Evolutionary conservation across 2,329 filamentous ascomycete genomes (phyloP), one percentile per base, ranked within the genome.

Genomic region (Colletotrichum caudatum): DNA sequence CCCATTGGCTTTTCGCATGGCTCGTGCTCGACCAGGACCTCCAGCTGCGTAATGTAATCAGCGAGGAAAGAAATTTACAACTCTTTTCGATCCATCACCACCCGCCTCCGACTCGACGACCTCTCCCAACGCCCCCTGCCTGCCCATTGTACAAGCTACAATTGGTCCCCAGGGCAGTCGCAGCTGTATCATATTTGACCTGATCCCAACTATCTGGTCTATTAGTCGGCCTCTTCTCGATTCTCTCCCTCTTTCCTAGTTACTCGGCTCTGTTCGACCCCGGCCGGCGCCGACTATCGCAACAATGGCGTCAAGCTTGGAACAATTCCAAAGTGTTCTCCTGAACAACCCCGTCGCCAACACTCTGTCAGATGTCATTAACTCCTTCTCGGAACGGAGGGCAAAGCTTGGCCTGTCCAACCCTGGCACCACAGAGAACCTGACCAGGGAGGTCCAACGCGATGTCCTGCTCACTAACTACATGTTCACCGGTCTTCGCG

Each of bases 391-490:
- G 74, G 93, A 96, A 78, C 91, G 93, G 84, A 92, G 96, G 86
- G 93, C 91, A 77, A 92, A 93, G 83, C 89, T 99, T 75, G 95
- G 95, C 74, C 88, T 99, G 77, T 88, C 92, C 76, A 98, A 98
- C 84, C 96, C 96, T 51, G 96, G 96, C 78, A 95, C 93, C 64
- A 91, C 98, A 76, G 96, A 99, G 84, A 91, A 91, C 80, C 91
- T 97, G 81, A 90, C 93, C 77, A 92, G 93, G 81, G 96, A 99
- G 86, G 94, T 98, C 74, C 92, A 97, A 86, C 94, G 95, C 84
- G 95, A 98, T 89, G 95, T 98, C 77, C 92, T 98, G 81, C 90
- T 98, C 79, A 96, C 92, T 85, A 97, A 98, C 87, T 93, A 94
- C 83, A 97, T 96, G 91, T 98, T 99, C 87, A 93, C 94, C 56